Conservation (phyloP, 345 rosid genomes). For the Atalantia buxifolia region DNA sequence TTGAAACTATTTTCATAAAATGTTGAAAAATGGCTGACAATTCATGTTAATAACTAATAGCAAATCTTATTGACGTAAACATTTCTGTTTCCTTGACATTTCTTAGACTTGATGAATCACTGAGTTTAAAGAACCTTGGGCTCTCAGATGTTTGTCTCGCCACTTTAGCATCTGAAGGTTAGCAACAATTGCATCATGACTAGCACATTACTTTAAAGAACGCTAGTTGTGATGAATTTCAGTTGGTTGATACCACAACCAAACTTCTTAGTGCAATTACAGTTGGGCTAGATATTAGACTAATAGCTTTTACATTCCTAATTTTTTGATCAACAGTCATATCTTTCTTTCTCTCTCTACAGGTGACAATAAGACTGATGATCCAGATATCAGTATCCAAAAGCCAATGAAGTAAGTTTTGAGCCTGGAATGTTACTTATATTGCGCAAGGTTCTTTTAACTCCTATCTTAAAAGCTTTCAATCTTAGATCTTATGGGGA, state of each 20-base stretch:
- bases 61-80: background rate
- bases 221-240: background rate
- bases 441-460: background rate
- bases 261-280: background rate
- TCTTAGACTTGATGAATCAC: conserved; percentile 57
- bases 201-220: background rate
- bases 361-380: conserved; percentile 35
- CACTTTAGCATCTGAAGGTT: conserved; percentile 60
- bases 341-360: conserved; percentile 10
- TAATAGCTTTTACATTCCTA: conserved; percentile 1
- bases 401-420: conserved; percentile 45
- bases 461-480: conserved; percentile 1
- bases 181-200: background rate
- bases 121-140: conserved; percentile 71
- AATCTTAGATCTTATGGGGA: conserved; percentile 29
- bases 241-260: background rate
- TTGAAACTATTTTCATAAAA: background rate
- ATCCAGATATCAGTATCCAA: conserved; percentile 18
- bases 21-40: background rate
- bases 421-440: conserved; percentile 5
- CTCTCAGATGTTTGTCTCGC: conserved; percentile 85
- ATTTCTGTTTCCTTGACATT: conserved; percentile 26
- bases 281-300: background rate
- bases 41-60: background rate
- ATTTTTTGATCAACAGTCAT: conserved; percentile 1